Percentiles rank a stretch among this genome's conserved stretches.
These are phyloP conservation scores for Phragmites australis DNA, from an alignment of 176 grass and related monocot genomes.

Conservation along the genomic window DNA sequence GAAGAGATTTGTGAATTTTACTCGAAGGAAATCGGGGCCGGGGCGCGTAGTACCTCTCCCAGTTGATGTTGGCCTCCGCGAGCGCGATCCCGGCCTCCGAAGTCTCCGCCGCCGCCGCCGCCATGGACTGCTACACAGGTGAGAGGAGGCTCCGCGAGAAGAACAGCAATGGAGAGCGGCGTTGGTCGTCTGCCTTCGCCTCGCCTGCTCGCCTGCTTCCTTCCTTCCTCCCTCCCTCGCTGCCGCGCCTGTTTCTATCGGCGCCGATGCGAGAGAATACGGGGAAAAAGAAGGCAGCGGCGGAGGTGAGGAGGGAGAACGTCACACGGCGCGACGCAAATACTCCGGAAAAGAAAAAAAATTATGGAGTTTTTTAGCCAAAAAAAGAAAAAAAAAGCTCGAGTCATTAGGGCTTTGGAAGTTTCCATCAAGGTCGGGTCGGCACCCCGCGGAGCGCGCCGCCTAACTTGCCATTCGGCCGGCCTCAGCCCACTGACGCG, in stretches of 20 bases:
- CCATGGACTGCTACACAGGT: not conserved
- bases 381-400: too few species aligned
- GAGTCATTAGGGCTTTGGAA: constrained; percentile 18
- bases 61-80: constrained; percentile 87
- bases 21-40: not conserved
- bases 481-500: not conserved
- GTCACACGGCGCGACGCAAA: too few species aligned
- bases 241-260: not conserved
- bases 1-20: too few species aligned
- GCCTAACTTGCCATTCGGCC: not conserved
- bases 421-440: constrained; percentile 17
- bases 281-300: not conserved
- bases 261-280: constrained; percentile 23
- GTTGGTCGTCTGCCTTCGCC: not conserved
- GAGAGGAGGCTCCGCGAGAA: not conserved
- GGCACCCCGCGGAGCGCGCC: not conserved
- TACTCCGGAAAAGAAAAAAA: too few species aligned
- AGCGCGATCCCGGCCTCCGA: constrained; percentile 61
- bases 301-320: not conserved
- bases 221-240: not conserved
- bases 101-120: constrained; percentile 58
- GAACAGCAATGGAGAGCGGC: too few species aligned
- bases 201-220: not conserved
- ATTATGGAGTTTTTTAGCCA: too few species aligned
- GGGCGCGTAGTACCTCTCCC: constrained; percentile 70